Percentiles rank a stretch among this genome's conserved stretches.
Evolutionary conservation across 1,284 basidiomycete genomes (phyloP).

Genomic region (Apiotrichum domesticum): DNA sequence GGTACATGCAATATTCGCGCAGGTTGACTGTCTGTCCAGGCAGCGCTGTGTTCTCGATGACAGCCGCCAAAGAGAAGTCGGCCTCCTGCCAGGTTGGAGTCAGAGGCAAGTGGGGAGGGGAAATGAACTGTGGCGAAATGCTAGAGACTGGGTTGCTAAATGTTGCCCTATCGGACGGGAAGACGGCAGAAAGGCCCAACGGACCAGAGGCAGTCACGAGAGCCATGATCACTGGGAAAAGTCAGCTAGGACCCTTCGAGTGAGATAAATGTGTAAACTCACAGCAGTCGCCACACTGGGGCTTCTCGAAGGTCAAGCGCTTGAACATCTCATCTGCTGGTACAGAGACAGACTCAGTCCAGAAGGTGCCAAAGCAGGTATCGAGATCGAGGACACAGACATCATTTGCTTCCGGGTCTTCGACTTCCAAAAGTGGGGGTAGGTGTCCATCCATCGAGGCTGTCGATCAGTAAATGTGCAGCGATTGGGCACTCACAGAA

Average conservation of each 20-base stretch:
- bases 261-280: conserved; percentile 13
- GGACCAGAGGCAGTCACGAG: conserved; percentile 50
- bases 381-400: conserved; percentile 36
- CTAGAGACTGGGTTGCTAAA: conserved; percentile 8
- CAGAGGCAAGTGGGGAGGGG: conserved; percentile 49
- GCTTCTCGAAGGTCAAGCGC: conserved; percentile 50
- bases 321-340: conserved; percentile 50
- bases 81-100: conserved; percentile 47
- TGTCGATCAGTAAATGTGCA: conserved; percentile 6
- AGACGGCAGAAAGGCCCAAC: conserved; percentile 50
- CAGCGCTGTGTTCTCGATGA: conserved; percentile 35
- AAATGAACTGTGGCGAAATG: conserved; percentile 17
- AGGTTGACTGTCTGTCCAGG: conserved; percentile 42
- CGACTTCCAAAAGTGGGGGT: conserved; percentile 26
- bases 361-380: conserved; percentile 44
- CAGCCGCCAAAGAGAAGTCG: conserved; percentile 48
- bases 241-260: neutral
- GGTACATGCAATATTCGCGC: conserved; percentile 47
- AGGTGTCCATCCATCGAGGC: conserved; percentile 42
- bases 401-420: conserved; percentile 12
- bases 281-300: conserved; percentile 54
- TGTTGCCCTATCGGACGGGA: conserved; percentile 41
- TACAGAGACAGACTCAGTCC: conserved; percentile 26
- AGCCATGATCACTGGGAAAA: conserved; percentile 48
- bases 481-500: conserved; percentile 27